Base-by-base conservation (phyloP, 2,329 filamentous ascomycete genomes). In the Fusarium veterinarium region DNA sequence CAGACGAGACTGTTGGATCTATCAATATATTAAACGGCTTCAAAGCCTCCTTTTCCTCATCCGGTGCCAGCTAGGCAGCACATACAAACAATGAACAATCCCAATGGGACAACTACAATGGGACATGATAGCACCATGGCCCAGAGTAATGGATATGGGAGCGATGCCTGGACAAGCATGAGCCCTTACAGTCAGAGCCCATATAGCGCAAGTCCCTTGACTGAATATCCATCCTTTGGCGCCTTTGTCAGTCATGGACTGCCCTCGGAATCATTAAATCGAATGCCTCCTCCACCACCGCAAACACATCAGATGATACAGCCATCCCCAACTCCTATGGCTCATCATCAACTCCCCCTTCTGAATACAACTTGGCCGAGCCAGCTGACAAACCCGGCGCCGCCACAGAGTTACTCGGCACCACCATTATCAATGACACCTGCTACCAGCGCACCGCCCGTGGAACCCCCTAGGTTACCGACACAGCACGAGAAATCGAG, bases 291-390 rank as follows among this genome's bases (percentile, higher is more conserved):
- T 46, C 88, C 90, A 23, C 85, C 92, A 48, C 74, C 77, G 42
- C 76, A 78, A 41, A 76, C 77, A 44, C 79, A 80, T 53, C 77
- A 80, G 40, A 75, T 81, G 59, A 79, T 81, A 61, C 79, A 80
- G 19, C 80, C 79, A 37, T 69, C 78, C 35, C 76, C 74, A 33
- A 66, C 77, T 37, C 82, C 83, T 74, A 87, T 90, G 75, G 86
- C 89, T 74, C 87, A 87, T 75, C 86, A 89, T 69, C 84, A 89
- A 67, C 83, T 93, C 25, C 90, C 93, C 28, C 91, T 93, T 79
- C 84, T 95, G 72, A 91, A 93, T 76, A 92, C 87, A 56, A 86
- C 88, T 71, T 97, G 94, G 94, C 94, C 94, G 12, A 95, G 93
- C 80, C 92, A 95, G 88, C 85, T 95, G 79, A 93, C 92, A 49